A percentile compares a stretch with the other conserved stretches of the same genome.
Conservation (phyloP, 306 rosid species). For the Rosa persica region DNA sequence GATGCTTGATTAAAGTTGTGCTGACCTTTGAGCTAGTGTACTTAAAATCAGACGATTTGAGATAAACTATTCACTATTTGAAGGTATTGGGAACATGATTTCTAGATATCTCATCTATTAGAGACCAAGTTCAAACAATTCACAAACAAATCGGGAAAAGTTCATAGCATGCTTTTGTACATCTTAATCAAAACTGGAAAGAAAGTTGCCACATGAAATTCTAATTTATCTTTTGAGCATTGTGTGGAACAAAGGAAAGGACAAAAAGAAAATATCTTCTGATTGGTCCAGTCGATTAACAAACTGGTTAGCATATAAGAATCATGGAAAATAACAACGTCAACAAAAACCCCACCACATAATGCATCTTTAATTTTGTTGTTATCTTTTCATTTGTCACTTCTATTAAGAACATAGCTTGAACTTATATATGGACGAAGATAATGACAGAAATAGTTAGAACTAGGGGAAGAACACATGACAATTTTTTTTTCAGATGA, state of each 20-base stretch:
- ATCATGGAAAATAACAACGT: background rate
- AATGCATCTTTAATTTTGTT: background rate
- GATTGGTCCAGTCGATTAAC: background rate
- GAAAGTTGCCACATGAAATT: background rate
- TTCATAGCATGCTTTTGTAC: background rate
- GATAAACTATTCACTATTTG: background rate
- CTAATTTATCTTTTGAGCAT: background rate
- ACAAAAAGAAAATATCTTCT: background rate
- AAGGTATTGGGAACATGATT: slow-evolving; percentile 3
- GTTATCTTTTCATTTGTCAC: background rate
- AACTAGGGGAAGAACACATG: background rate
- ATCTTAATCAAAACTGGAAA: slow-evolving; percentile 8
- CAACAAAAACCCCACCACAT: background rate
- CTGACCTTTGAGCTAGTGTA: background rate
- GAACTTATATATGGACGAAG: background rate
- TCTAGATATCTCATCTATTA: background rate
- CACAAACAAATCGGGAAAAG: background rate
- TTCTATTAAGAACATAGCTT: background rate
- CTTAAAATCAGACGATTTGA: background rate
- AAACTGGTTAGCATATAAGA: background rate
- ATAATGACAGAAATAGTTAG: background rate
- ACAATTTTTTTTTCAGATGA: background rate
- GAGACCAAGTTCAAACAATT: slow-evolving; percentile 1
- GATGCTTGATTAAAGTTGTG: background rate
- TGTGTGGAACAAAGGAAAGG: background rate